phyloP scores from a whole-genome alignment of 2,329 filamentous ascomycete genomes.

The Allantophomopsis cytisporea region DNA sequence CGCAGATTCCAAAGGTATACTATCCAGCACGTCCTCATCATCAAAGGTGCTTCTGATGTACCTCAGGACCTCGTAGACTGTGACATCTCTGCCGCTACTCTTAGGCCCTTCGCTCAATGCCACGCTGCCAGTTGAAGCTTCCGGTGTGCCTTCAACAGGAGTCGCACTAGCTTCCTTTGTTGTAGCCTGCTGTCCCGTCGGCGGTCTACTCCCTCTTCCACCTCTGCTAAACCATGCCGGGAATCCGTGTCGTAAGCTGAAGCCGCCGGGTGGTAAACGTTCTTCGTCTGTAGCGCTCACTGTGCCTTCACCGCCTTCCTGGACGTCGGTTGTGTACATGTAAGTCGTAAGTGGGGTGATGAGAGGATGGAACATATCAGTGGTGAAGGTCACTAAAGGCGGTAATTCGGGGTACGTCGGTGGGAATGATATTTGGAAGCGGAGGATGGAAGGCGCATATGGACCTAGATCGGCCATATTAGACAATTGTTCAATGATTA shows the following conservation, averaged over 20 bases:
- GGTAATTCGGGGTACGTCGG: conserved; percentile 65
- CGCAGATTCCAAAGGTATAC: conserved; percentile 65
- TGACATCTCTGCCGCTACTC: conserved; percentile 12
- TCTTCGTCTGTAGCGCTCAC: conserved; percentile 77
- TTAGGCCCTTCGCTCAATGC: background rate
- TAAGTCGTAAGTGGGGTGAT: conserved; percentile 90
- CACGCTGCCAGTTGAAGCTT: conserved; percentile 1
- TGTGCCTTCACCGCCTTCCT: conserved; percentile 60
- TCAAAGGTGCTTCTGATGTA: conserved; percentile 80
- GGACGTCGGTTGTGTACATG: conserved; percentile 72
- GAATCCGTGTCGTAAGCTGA: conserved; percentile 84
- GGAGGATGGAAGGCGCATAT: conserved; percentile 74
- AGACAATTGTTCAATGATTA: conserved; percentile 1
- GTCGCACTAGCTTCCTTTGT: background rate
- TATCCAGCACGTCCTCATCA: conserved; percentile 63
- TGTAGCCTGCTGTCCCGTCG: conserved; percentile 21
- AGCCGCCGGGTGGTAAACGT: conserved; percentile 73
- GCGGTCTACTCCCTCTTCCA: conserved; percentile 29
- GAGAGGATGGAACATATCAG: conserved; percentile 90
- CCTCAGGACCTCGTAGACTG: conserved; percentile 55
- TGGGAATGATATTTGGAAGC: conserved; percentile 84
- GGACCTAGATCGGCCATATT: conserved; percentile 44
- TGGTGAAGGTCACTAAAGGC: conserved; percentile 76
- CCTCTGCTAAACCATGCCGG: conserved; percentile 72
- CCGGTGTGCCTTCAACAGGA: conserved; percentile 9